Evolutionary conservation across 495 filamentous ascomycete species (phyloP), one percentile per base, ranked within the genome.

Genomic region (Melanomma pulvis-pyrius): DNA sequence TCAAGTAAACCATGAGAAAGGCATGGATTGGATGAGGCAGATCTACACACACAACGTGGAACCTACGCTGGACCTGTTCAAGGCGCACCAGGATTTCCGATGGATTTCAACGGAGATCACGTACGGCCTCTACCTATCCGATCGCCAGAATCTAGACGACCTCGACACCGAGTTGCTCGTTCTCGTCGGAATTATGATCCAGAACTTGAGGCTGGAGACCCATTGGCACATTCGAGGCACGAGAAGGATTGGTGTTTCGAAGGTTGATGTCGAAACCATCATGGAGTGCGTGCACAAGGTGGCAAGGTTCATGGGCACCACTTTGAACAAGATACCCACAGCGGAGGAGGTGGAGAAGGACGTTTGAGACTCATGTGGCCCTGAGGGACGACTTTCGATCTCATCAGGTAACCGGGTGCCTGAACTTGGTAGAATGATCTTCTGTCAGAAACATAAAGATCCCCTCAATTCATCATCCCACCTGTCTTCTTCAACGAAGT

Each of bases 191-290:
- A 87, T 87, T 59, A 86, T 87, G 84, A 82, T 81, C 29, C 84
- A 86, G 77, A 84, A 84, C 70, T 66, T 86, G 60, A 74, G 69
- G 26, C 71, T 71, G 21, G 79, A 83, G 72, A 86, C 82, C 0
- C 76, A 79, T 30, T 87, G 84, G 84, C 85, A 87, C 78, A 77
- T 86, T 61, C 74, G 85, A 32, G 84, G 84, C 0, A 77, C 77
- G 13, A 74, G 83, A 47, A 73, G 85, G 54, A 71, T 87, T 32
- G 84, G 84, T 0, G 73, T 86, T 0, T 74, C 78, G 6, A 73
- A 72, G 69, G 76, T 82, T 52, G 83, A 87, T 72, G 80, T 82
- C 0, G 75, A 85, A 64, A 65, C 67, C 34, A 69, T 82, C 25
- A 26, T 75, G 57, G 39, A 74, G 74, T 30, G 71, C 74, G 22